Percentiles rank a stretch among this genome's conserved stretches.
These are phyloP conservation scores for Ceratobasidium sp. DNA, from an alignment of 1,284 basidiomycete genomes.

Conservation along the genomic window DNA sequence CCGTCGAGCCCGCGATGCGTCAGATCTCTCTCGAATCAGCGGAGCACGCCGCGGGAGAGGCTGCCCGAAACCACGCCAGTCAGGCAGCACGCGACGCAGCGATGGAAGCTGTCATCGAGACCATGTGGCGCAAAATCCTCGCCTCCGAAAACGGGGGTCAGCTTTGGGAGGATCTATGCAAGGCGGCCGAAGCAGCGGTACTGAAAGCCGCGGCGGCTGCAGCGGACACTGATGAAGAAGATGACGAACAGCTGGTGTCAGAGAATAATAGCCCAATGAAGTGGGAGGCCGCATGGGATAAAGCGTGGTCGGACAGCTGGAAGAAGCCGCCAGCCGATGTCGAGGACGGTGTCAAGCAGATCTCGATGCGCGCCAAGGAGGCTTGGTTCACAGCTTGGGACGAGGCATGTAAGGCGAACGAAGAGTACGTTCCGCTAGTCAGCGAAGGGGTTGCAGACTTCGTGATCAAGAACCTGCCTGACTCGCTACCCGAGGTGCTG, in stretches of 20 bases:
- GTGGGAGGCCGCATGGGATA: constrained; percentile 26
- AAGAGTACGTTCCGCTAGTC: constrained; percentile 17
- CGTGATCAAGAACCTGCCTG: constrained; percentile 26
- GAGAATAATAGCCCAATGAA: no score
- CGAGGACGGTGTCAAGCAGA: neutral
- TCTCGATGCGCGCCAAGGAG: constrained; percentile 14
- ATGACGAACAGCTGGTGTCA: neutral
- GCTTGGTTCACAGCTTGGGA: constrained; percentile 18
- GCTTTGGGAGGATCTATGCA: constrained; percentile 29
- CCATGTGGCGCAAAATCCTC: constrained; percentile 30
- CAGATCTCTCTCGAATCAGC: neutral
- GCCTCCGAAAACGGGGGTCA: constrained; percentile 10
- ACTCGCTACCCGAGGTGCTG: constrained; percentile 11
- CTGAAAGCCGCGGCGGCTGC: constrained; percentile 20
- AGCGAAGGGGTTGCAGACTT: constrained; percentile 7
- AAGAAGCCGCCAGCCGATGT: no score
- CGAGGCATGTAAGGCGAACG: constrained; percentile 29
- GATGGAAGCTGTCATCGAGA: constrained; percentile 40
- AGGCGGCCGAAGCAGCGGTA: neutral
- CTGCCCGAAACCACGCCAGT: constrained; percentile 14
- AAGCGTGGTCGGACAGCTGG: constrained; percentile 2
- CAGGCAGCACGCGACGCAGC: constrained; percentile 28
- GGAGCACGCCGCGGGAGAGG: neutral
- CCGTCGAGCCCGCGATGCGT: constrained; percentile 8
- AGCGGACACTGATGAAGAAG: neutral